Percentiles rank a stretch among this genome's conserved stretches.
These are phyloP conservation scores for Aureobasidium leucospermi DNA, from an alignment of 2,329 filamentous ascomycete species.

Conservation along the genomic window DNA sequence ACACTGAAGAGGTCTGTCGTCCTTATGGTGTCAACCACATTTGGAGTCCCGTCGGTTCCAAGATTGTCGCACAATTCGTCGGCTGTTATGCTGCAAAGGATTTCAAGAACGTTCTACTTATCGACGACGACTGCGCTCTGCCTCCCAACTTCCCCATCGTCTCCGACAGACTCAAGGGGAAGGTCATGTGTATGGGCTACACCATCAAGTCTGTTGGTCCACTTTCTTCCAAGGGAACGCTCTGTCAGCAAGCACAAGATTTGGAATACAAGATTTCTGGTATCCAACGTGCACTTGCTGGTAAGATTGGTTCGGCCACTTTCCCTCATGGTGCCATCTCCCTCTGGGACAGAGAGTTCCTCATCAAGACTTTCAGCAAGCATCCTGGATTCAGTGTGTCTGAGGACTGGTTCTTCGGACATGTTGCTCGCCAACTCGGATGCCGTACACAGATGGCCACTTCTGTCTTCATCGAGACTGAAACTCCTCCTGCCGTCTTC, in stretches of 20 bases:
- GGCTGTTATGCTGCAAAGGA: conserved; percentile 39
- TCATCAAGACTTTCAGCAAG: conserved; percentile 39
- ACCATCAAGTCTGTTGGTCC: conserved; percentile 36
- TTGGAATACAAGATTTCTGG: conserved; percentile 47
- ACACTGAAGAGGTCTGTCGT: conserved; percentile 41
- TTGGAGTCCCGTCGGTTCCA: conserved; percentile 43
- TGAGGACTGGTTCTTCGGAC: conserved; percentile 48
- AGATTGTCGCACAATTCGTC: conserved; percentile 45
- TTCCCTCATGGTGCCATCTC: conserved; percentile 47
- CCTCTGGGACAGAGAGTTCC: conserved; percentile 40
- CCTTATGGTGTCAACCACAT: conserved; percentile 41
- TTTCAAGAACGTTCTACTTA: conserved; percentile 42
- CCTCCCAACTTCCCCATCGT: conserved; percentile 43
- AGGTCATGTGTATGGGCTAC: conserved; percentile 42
- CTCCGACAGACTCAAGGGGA: conserved; percentile 35
- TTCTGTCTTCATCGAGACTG: conserved; percentile 45
- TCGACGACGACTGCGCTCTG: conserved; percentile 44
- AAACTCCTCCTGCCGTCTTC: conserved; percentile 41
- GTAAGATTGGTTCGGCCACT: conserved; percentile 39
- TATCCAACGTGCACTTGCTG: conserved; percentile 38
- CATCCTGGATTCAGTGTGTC: conserved; percentile 45
- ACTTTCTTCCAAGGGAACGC: conserved; percentile 18
- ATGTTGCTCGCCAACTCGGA: conserved; percentile 39
- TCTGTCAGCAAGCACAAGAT: conserved; percentile 37
- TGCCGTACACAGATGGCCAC: conserved; percentile 44